Base-by-base conservation (phyloP, 2,329 filamentous ascomycete species). In the Alternaria ventricosa region DNA sequence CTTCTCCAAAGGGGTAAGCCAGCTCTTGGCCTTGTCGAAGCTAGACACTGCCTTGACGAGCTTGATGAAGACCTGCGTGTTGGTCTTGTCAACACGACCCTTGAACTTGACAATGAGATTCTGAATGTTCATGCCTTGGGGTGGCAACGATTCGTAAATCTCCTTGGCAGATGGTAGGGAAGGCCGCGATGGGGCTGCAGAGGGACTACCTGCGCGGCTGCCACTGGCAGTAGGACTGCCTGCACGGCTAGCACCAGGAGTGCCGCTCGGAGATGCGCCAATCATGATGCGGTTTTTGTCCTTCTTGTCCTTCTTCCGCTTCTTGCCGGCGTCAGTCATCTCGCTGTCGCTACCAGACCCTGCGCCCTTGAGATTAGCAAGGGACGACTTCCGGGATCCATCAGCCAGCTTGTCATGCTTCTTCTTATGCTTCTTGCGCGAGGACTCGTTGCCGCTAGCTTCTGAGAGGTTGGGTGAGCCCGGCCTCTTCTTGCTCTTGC, bases 391-490 rank as follows among this genome's bases (percentile, higher is more conserved):
- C 43, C 71, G 73, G 18, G 71, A 72, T 22, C 69, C 70, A 46
- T 77, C 71, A 25, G 60, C 53, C 20, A 76, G 68, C 57, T 71
- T 74, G 23, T 69, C 70, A 57, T 74, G 75, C 46, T 76, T 76
- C 71, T 82, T 82, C 72, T 83, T 84, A 36, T 80, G 77, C 61
- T 73, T 74, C 83, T 92, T 93, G 69, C 91, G 90, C 23, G 90
- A 88, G 1, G 92, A 95, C 78, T 98, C 95, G 71, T 94, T 96
- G 57, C 93, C 95, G 77, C 93, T 97, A 10, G 93, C 93, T 77
- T 98, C 95, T 2, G 94, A 97, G 30, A 92, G 86, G 68, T 94
- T 91, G 4, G 94, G 93, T 15, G 94, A 97, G 18, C 94, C 93
- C 30, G 92, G 87, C 28, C 95, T 90, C 82, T 97, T 97, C 56